Conservation (phyloP, 73 alveolate species). For the Effrenium voratum region DNA sequence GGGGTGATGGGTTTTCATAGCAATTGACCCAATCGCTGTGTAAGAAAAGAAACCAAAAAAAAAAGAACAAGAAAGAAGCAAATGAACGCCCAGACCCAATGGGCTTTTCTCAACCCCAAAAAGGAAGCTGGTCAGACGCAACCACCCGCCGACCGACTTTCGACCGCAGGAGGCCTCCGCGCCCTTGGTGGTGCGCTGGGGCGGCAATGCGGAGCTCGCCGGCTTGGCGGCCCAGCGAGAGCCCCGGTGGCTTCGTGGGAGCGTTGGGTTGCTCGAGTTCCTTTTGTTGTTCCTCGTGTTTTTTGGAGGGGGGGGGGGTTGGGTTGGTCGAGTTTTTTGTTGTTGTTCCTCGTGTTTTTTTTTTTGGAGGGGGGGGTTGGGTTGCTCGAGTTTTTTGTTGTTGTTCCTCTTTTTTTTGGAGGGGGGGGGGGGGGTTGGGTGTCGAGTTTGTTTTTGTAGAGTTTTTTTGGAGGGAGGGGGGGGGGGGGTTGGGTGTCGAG, state of each 20-base stretch:
- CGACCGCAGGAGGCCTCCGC: not conserved
- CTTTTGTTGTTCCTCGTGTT: not conserved
- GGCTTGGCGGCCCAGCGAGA: constrained; percentile 28
- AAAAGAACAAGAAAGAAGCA: no score
- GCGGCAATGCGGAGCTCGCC: constrained; percentile 86
- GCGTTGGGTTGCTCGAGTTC: not conserved
- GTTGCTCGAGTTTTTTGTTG: not conserved
- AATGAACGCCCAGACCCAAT: no score
- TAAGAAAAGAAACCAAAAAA: no score
- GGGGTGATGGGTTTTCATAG: no score
- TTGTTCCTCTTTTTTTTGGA: not conserved
- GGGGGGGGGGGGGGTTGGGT: no score
- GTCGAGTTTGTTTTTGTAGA: no score
- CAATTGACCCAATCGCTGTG: no score
- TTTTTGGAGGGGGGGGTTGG: not conserved
- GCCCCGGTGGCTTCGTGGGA: not conserved
- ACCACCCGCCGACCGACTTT: not conserved
- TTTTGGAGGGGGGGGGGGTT: not conserved
- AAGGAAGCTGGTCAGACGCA: not conserved
- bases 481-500: no score
- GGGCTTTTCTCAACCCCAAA: no score
- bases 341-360: not conserved
- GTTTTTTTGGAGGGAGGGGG: no score
- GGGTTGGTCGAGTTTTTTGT: no score
- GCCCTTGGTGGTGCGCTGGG: constrained; percentile 53